Conservation (phyloP, 2,329 filamentous ascomycete species). For the Phialophora verrucosa region DNA sequence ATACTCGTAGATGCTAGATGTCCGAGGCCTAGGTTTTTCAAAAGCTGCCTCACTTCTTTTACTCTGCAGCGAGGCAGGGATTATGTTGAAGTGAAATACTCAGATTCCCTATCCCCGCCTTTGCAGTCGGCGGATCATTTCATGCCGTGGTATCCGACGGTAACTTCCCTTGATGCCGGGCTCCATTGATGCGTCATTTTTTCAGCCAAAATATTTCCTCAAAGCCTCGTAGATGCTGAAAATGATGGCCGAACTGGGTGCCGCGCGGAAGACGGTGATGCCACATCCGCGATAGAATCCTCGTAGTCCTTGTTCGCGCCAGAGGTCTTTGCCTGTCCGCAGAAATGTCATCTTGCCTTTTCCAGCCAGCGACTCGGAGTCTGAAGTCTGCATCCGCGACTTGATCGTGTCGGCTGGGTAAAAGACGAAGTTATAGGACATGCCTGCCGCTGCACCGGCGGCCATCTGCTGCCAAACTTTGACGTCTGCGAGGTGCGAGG, state of each 20-base stretch:
- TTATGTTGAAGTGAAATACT: too few relatives aligned
- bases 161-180: too few relatives aligned
- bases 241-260: slow-evolving; percentile 96
- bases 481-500: slow-evolving; percentile 49
- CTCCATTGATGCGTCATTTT: background rate
- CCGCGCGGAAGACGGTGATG: slow-evolving; percentile 84
- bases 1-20: too few relatives aligned
- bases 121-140: too few relatives aligned
- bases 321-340: slow-evolving; percentile 71
- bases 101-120: too few relatives aligned
- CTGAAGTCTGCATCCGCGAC: slow-evolving; percentile 85
- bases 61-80: too few relatives aligned
- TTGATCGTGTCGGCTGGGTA: slow-evolving; percentile 98
- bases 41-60: too few relatives aligned
- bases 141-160: too few relatives aligned
- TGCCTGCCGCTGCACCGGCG: slow-evolving; percentile 84
- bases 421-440: slow-evolving; percentile 96
- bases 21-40: too few relatives aligned
- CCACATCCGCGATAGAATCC: slow-evolving; percentile 94
- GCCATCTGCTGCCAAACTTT: slow-evolving; percentile 86
- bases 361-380: slow-evolving; percentile 13
- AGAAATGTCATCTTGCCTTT: slow-evolving; percentile 67
- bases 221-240: slow-evolving; percentile 93
- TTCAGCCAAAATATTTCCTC: slow-evolving; percentile 66
- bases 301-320: slow-evolving; percentile 78